Evolutionary conservation across 345 rosid species (phyloP).

Genomic region (Punica granatum): DNA sequence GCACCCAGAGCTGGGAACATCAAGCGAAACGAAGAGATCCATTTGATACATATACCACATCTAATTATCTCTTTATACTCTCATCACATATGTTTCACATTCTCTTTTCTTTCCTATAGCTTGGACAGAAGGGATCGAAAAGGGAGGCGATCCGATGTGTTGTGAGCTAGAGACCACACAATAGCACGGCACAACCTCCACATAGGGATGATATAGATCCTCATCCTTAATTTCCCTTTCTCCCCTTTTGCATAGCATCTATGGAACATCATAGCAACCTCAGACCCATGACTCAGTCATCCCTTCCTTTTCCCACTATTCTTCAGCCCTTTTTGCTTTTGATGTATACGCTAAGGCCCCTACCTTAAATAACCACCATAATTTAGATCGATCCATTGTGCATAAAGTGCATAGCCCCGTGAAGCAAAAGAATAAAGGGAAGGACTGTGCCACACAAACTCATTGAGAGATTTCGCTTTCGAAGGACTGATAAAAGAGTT

Average conservation of each 20-base stretch:
- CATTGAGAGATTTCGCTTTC: not conserved
- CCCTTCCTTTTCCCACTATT: not conserved
- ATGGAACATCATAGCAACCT: not conserved
- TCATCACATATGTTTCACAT: too few relatives aligned
- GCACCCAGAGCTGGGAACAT: too few relatives aligned
- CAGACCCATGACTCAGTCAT: not conserved
- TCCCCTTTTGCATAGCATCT: slow-evolving; percentile 1
- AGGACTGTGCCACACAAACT: not conserved
- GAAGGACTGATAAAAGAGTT: not conserved
- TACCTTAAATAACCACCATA: not conserved
- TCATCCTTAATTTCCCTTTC: not conserved
- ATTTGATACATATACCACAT: too few relatives aligned
- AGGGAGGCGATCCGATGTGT: not conserved
- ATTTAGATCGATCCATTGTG: not conserved
- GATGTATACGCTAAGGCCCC: not conserved
- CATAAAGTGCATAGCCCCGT: not conserved
- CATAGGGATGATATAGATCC: not conserved
- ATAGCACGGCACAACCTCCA: too few relatives aligned
- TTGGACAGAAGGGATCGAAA: not conserved
- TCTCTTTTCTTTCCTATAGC: too few relatives aligned
- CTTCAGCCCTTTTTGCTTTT: not conserved
- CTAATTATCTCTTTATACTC: too few relatives aligned
- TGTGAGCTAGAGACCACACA: not conserved
- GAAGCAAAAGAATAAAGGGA: not conserved
- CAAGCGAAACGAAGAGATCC: too few relatives aligned